Evolutionary conservation across 1,284 basidiomycete genomes (phyloP).

Genomic region (Singerocomus rubriflavus): DNA sequence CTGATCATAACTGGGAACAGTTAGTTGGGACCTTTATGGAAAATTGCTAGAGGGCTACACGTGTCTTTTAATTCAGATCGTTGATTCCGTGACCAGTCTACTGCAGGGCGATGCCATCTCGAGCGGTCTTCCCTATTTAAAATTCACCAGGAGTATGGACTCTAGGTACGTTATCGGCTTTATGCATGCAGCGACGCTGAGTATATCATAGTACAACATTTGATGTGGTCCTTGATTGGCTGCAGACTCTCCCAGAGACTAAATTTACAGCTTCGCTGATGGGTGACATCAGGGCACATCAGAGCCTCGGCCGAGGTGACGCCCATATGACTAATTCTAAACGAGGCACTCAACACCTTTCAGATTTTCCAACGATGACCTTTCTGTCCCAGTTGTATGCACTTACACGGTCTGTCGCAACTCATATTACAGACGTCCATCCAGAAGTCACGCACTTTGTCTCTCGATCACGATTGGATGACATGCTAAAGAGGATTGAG

Average conservation of each 20-base stretch:
- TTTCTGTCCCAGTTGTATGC: slow-evolving; percentile 51
- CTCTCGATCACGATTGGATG: slow-evolving; percentile 22
- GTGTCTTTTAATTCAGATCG: slow-evolving; percentile 40
- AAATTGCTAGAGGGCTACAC: slow-evolving; percentile 44
- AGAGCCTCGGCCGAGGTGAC: slow-evolving; percentile 49
- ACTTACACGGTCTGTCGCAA: slow-evolving; percentile 38
- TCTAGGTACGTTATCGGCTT: slow-evolving; percentile 27
- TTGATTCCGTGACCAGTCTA: slow-evolving; percentile 32
- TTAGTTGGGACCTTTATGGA: slow-evolving; percentile 58
- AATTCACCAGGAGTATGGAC: slow-evolving; percentile 14
- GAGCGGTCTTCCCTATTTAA: slow-evolving; percentile 15
- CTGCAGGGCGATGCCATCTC: slow-evolving; percentile 26
- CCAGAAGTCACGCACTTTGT: slow-evolving; percentile 26
- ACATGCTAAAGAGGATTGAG: slow-evolving; percentile 13
- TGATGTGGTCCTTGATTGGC: slow-evolving; percentile 41
- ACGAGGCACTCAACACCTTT: slow-evolving; percentile 6
- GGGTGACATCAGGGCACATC: slow-evolving; percentile 49
- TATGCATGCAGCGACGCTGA: slow-evolving; percentile 9
- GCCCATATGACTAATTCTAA: neutral
- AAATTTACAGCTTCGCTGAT: slow-evolving; percentile 36
- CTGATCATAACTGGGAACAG: slow-evolving; percentile 34
- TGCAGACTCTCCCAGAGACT: slow-evolving; percentile 30
- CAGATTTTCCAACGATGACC: slow-evolving; percentile 52
- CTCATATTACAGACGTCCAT: slow-evolving; percentile 28
- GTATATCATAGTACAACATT: slow-evolving; percentile 40